Conservation (phyloP, 108 stramenopile genomes). For the Cyclotella atomus region DNA sequence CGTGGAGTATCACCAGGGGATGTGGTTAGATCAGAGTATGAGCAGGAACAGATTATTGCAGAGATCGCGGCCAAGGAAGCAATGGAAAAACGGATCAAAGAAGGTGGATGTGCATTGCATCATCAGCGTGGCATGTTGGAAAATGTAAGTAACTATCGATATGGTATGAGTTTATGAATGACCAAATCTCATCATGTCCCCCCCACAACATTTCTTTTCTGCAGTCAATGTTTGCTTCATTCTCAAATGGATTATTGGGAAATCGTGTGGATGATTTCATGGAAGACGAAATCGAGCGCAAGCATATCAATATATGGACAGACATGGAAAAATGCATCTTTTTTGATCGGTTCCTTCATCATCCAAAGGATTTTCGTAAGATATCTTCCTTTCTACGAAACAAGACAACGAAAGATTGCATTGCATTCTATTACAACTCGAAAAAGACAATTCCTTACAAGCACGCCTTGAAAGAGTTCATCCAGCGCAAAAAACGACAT, state of each 20-base stretch:
- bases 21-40: conserved; percentile 84
- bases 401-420: conserved; percentile 90
- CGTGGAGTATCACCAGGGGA: conserved; percentile 54
- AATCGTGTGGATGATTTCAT: conserved; percentile 61
- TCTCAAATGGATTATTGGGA: conserved; percentile 65
- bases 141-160: conserved; percentile 73
- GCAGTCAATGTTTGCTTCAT: conserved; percentile 62
- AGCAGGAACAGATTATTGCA: conserved; percentile 90
- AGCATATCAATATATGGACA: conserved; percentile 78
- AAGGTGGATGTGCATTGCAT: conserved; percentile 78
- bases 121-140: conserved; percentile 68
- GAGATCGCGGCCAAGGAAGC: conserved; percentile 87
- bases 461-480: conserved; percentile 80
- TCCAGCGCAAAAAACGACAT: conserved; percentile 77
- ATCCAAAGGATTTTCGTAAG: conserved; percentile 95
- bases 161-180: too few relatives aligned
- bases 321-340: conserved; percentile 99
- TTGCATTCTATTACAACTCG: conserved; percentile 94
- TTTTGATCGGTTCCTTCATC: conserved; percentile 95
- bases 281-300: conserved; percentile 54
- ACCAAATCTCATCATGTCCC: neutral
- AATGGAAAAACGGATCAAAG: conserved; percentile 84
- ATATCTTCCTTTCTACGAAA: conserved; percentile 92
- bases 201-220: neutral
- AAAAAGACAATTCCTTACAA: conserved; percentile 90